Evolutionary conservation across 176 grass and related monocot genomes (phyloP), one percentile per base, ranked within the genome.

Genomic region (Aechmea fasciata): DNA sequence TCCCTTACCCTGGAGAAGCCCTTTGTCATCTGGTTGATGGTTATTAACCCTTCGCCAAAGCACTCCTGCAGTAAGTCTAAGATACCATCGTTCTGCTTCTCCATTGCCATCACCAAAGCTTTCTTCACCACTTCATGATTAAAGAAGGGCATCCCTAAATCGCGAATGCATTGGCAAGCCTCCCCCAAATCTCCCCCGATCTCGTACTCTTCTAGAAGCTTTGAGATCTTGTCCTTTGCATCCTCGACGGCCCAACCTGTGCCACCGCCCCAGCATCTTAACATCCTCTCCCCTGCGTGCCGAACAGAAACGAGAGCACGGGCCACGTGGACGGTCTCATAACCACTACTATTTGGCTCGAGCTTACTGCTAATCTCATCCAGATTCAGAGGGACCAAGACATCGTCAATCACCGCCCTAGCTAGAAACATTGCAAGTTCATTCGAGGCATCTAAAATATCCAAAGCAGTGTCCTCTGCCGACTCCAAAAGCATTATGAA

Each of bases 71-170:
- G 77, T 59, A 96, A 52, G 29, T 76, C 63, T 62, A 87, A 63
- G 50, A 96, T 80, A 3, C 71, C 63, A 12, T 96, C 91, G 10
- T 80, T 84, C 70, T 96, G 82, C 72, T 87, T 90, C 61, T 96
- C 87, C 81, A 96, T 90, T 20, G 87, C 91, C 84, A 84, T 75
- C 47, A 96, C 87, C 47, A 96, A 77, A 2, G 91, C 81, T 73
- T 83, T 90, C 71, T 96, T 96, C 55, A 96, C 91, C 64, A 96
- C 91, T 73, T 96, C 91, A 57, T 96, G 91, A 80, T 96, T 90
- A 82, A 96, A 96, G 69, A 96, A 96, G 47, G 91, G 91, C 87
- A 83, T 90, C 20, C 80, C 87, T 3, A 96, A 77, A 18, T 96
- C 87, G 18, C 87, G 86, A 63, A 95, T 90, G 81, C 91, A 95